A percentile compares a stretch with the other conserved stretches of the same genome.
Conservation (phyloP, 352 stramenopile species). For the Pythium plurisporium region DNA sequence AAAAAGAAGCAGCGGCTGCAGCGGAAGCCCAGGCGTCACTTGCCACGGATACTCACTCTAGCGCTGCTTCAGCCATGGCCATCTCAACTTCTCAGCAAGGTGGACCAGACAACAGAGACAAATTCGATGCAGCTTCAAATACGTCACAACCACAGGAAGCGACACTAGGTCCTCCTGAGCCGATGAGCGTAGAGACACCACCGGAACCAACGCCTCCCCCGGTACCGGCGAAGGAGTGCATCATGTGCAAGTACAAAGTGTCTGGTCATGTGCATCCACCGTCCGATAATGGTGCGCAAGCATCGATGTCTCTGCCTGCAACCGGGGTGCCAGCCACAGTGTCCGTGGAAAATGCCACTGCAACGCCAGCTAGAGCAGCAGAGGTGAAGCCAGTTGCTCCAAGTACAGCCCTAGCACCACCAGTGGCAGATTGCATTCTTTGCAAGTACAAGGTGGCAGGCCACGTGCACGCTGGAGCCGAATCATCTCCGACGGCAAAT, state of each 20-base stretch:
- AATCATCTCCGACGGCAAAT: not conserved
- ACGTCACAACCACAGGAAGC: too few species aligned
- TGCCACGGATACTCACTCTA: not conserved
- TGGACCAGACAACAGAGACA: too few species aligned
- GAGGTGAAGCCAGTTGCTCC: not conserved
- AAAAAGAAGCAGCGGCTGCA: slow-evolving; percentile 10
- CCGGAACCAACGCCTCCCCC: too few species aligned
- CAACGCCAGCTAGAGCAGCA: not conserved
- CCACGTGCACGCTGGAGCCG: slow-evolving; percentile 18
- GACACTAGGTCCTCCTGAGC: too few species aligned
- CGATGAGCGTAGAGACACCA: too few species aligned
- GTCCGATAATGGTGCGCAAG: not conserved
- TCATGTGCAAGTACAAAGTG: slow-evolving; percentile 30
- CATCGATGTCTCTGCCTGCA: not conserved
- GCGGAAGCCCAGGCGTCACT: not conserved
- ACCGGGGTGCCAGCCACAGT: too few species aligned
- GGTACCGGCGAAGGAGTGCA: slow-evolving; percentile 10
- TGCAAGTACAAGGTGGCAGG: slow-evolving; percentile 26
- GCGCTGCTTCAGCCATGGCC: too few species aligned
- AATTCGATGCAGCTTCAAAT: not conserved
- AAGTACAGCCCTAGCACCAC: not conserved
- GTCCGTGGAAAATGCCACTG: not conserved
- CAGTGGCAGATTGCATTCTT: slow-evolving; percentile 11
- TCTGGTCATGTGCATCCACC: slow-evolving; percentile 18
- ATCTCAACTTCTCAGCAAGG: too few species aligned